phyloP scores from a whole-genome alignment of 2,329 filamentous ascomycete species.

The Pseudogymnoascus sp. region DNA sequence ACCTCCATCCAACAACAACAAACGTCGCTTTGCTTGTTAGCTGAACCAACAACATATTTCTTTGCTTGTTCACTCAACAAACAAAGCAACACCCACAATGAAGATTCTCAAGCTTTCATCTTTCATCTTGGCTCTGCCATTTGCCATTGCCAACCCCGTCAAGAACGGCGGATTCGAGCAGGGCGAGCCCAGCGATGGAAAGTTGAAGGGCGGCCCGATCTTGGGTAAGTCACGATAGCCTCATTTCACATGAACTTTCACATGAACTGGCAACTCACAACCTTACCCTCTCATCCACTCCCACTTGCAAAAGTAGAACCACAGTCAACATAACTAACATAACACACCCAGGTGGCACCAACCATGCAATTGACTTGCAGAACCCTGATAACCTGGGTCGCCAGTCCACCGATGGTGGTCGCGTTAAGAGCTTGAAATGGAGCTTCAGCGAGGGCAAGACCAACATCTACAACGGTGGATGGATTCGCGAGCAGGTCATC shows the following conservation, averaged over 20 bases:
- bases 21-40: not conserved
- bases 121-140: not conserved
- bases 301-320: slow-evolving; percentile 2
- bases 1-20: not conserved
- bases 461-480: slow-evolving; percentile 54
- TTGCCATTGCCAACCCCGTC: not conserved
- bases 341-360: slow-evolving; percentile 49
- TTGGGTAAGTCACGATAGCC: slow-evolving; percentile 37
- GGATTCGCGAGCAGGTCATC: slow-evolving; percentile 59
- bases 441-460: slow-evolving; percentile 63
- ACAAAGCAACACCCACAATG: not conserved
- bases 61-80: not conserved
- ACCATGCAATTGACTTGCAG: slow-evolving; percentile 51
- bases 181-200: slow-evolving; percentile 49
- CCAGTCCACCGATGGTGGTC: slow-evolving; percentile 54
- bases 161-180: slow-evolving; percentile 34
- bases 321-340: not conserved
- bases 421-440: slow-evolving; percentile 62
- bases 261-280: not conserved
- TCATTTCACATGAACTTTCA: not conserved
- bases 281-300: not conserved
- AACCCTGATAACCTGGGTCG: slow-evolving; percentile 58
- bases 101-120: not conserved
- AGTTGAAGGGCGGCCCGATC: slow-evolving; percentile 52
- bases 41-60: not conserved